Evolutionary conservation across 31 red algal species (phyloP).

Genomic region (Bonnemaisonia californica): DNA sequence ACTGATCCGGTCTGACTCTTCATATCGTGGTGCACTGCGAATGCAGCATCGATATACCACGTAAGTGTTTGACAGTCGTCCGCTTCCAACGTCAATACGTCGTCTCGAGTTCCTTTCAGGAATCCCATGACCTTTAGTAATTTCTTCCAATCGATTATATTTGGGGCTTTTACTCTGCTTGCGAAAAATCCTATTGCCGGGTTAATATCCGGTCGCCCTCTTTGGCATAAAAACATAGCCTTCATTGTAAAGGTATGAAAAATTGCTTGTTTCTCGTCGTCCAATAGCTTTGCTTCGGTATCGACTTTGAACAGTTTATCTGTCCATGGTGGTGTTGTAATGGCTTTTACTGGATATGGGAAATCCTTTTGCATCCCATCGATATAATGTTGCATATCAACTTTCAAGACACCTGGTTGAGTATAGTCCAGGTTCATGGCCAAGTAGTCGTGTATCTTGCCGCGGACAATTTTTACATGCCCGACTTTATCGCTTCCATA

Average conservation of each 20-base stretch:
- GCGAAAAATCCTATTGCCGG: neutral
- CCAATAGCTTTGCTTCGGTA: no score
- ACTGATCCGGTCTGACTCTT: neutral
- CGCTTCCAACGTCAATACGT: neutral
- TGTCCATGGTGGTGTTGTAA: neutral
- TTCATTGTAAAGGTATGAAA: neutral
- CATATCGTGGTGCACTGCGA: neutral
- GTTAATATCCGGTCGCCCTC: neutral
- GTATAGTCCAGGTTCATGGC: conserved; percentile 24
- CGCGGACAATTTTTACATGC: conserved; percentile 3
- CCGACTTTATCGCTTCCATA: neutral
- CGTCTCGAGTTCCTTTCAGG: neutral
- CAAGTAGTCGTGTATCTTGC: conserved; percentile 15
- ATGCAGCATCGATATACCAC: neutral
- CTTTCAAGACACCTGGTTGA: neutral
- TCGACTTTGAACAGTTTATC: conserved; percentile 10
- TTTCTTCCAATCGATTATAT: neutral
- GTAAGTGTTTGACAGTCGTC: neutral
- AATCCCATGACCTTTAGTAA: neutral
- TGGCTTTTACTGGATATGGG: neutral
- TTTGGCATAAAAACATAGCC: neutral
- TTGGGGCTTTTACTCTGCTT: neutral
- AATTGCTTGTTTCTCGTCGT: no score
- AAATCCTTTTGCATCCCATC: conserved; percentile 7
- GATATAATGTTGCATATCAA: conserved; percentile 12